Evolutionary conservation across 2,329 filamentous ascomycete genomes (phyloP), one percentile per base, ranked within the genome.

Genomic region (Chaetomium sp.): DNA sequence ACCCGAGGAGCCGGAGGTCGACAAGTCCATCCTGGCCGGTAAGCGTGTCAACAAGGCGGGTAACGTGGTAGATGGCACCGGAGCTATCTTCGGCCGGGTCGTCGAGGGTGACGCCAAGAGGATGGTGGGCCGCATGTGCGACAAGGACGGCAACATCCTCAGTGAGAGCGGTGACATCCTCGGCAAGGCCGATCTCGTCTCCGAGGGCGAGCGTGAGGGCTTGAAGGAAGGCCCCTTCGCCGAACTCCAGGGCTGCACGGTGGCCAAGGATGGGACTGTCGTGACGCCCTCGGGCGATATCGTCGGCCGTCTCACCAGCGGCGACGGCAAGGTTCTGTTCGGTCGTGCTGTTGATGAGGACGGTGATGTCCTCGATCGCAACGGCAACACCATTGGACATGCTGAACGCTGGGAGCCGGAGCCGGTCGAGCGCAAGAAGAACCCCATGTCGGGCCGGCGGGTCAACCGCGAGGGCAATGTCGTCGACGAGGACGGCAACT

Each of bases 301-400:
- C 32, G 87, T 94, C 48, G 89, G 89, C 27, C 77, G 85, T 43
- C 78, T 92, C 41, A 75, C 80, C 3, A 81, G 84, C 47, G 89
- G 89, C 2, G 87, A 95, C 53, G 69, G 79, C 38, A 90, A 89
- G 77, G 75, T 77, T 51, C 79, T 95, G 1, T 81, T 85, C 40
- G 89, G 89, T 12, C 86, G 88, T 47, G 66, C 76, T 7, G 89
- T 94, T 14, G 89, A 94, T 55, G 85, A 89, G 59, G 89, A 95
- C 60, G 89, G 89, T 40, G 89, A 94, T 55, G 84, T 95, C 36
- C 77, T 88, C 54, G 89, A 94, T 74, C 85, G 84, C 69, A 91
- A 89, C 66, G 81, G 81, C 36, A 84, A 84, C 59, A 67, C 73
- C 1, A 68, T 84, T 2, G 81, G 79, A 34, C 77, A 79, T 58